Base-by-base conservation (phyloP, 331 rosid species). In the Stylosanthes scabra region DNA sequence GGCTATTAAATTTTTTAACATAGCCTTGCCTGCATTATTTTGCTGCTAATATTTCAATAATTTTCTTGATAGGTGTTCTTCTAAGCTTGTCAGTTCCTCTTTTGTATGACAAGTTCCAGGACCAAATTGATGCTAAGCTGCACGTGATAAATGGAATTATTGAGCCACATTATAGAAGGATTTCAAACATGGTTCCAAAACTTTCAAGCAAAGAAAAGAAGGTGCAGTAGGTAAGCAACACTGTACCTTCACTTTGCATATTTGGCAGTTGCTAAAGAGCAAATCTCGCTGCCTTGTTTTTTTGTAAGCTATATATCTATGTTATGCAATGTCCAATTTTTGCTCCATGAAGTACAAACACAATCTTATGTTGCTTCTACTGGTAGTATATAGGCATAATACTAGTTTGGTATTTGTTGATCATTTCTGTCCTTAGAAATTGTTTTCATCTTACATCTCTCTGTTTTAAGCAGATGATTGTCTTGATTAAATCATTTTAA, bases 51-150 rank as follows among this genome's bases (percentile, higher is more conserved):
- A 29, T 70, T 65, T 66, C 12, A 9, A 50, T 57, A 29, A 66
- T 68, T 66, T 75, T 76, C 62, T 59, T 44, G 82, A 81, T 74
- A 95, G 99, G 88, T 59, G 80, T 95, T 72, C 84, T 95, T 71
- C 83, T 95, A 62, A 82, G 98, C 83, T 78, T 95, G 86, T 90
- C 96, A 12, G 83, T 90, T 77, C 99, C 98, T 11, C n/a, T 85
- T 39, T 72, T 92, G 76, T 95, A 95, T 87, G 97, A 90, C 74
- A 92, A 86, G 88, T 95, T 63, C 83, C 97, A 85, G 89, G 91
- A 85, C 56, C 90, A 51, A 66, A 77, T 90, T 70, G 79, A 95
- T 80, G 91, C 83, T 6, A 85, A 89, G 84, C 72, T 95, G 58
- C 66, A 49, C 27, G 31, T 82, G 62, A 9, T 90, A 49, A 81